Evolutionary conservation across 768 basidiomycete genomes (phyloP).

Genomic region (Hysterangium stoloniferum): DNA sequence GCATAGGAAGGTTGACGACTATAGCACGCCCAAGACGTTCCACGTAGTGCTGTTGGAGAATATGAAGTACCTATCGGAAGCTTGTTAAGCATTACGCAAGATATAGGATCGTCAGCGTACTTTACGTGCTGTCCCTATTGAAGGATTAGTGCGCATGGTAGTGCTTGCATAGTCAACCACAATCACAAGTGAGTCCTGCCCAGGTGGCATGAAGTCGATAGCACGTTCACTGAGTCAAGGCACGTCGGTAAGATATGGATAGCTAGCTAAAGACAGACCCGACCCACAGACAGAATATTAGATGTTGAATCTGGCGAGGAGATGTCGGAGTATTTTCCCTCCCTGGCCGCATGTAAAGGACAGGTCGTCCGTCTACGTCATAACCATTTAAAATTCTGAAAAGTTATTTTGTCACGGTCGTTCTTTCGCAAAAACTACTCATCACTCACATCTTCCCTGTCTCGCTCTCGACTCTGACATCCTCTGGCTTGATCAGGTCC

Average conservation of each 20-base stretch:
- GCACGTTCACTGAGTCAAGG: constrained; percentile 61
- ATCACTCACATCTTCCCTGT: constrained; percentile 77
- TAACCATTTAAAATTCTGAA: constrained; percentile 74
- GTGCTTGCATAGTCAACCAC: constrained; percentile 81
- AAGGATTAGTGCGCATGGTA: constrained; percentile 77
- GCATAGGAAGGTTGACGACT: constrained; percentile 70
- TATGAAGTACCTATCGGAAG: constrained; percentile 48
- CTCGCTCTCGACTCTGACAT: constrained; percentile 71
- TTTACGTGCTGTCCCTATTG: constrained; percentile 72
- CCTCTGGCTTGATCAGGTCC: constrained; percentile 74
- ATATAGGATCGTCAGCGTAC: constrained; percentile 24
- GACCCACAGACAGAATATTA: constrained; percentile 79
- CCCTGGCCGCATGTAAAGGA: constrained; percentile 84
- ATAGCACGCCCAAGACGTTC: constrained; percentile 82
- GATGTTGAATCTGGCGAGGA: constrained; percentile 73
- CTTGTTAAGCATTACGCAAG: neutral
- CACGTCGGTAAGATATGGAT: constrained; percentile 12
- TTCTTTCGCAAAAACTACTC: neutral
- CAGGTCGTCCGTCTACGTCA: constrained; percentile 79
- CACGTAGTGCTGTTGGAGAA: constrained; percentile 84
- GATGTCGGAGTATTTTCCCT: constrained; percentile 76
- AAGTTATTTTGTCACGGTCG: neutral
- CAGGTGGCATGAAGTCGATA: constrained; percentile 80
- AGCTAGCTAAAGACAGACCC: neutral
- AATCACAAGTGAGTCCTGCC: constrained; percentile 76